phyloP scores from a whole-genome alignment of 768 basidiomycete genomes.

The Tulasnella calospora region DNA sequence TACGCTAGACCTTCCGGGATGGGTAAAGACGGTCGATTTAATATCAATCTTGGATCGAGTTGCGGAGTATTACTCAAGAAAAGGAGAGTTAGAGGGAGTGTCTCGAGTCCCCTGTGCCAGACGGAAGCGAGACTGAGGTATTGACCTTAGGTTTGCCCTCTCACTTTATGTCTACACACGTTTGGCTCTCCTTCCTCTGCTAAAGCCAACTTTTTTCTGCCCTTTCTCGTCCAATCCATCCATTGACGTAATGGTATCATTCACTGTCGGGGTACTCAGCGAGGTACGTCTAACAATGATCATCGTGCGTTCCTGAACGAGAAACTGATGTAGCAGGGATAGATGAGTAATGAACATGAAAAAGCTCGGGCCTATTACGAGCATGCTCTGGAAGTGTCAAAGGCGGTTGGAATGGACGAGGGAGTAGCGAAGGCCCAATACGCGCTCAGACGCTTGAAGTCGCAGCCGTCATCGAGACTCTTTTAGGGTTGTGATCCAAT shows the following conservation, averaged over 20 bases:
- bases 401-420: conserved; percentile 17
- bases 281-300: conserved; percentile 9
- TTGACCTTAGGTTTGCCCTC: conserved; percentile 27
- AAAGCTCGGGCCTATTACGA: neutral
- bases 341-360: conserved; percentile 10
- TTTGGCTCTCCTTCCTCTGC: conserved; percentile 28
- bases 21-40: conserved; percentile 29
- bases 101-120: no score
- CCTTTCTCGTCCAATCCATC: conserved; percentile 15
- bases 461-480: conserved; percentile 40
- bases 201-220: neutral
- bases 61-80: conserved; percentile 28
- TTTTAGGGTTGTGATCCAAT: no score
- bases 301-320: neutral
- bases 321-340: neutral
- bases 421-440: neutral
- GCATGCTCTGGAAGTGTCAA: conserved; percentile 7
- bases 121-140: neutral
- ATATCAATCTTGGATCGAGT: conserved; percentile 27
- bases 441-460: conserved; percentile 16
- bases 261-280: conserved; percentile 30
- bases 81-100: conserved; percentile 29
- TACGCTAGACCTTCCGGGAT: conserved; percentile 29
- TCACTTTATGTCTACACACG: conserved; percentile 29
- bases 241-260: conserved; percentile 23